Percentiles rank a stretch among this genome's conserved stretches.
These are phyloP conservation scores for Pelargonium myrrhifolium DNA, from an alignment of 441 rosid species.

Conservation along the genomic window DNA sequence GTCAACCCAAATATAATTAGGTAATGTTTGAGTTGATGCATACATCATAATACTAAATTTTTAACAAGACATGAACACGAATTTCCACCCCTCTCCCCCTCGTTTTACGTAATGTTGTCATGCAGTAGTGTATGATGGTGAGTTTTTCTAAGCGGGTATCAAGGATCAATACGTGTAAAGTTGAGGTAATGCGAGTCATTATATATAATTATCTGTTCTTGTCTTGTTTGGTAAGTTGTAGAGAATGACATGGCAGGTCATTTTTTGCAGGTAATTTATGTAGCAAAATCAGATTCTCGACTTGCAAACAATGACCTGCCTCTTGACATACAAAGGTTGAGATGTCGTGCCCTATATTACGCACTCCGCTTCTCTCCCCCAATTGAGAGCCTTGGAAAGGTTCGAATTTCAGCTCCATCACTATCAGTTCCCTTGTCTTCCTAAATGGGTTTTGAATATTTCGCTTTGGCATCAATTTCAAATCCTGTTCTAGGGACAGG, in stretches of 20 bases:
- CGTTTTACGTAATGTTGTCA: no score
- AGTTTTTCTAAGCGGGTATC: no score
- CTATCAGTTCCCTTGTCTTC: slow-evolving; percentile 14
- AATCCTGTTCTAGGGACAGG: background rate
- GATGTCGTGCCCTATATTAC: slow-evolving; percentile 75
- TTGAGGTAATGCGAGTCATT: background rate
- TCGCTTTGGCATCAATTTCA: background rate
- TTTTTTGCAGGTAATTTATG: slow-evolving; percentile 65
- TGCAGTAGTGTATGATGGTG: no score
- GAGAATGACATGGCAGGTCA: slow-evolving; percentile 14
- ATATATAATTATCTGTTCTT: background rate
- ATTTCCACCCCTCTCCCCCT: no score
- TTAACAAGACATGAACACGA: no score
- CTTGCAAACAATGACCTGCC: slow-evolving; percentile 89
- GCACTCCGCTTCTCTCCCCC: slow-evolving; percentile 71
- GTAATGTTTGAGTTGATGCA: no score
- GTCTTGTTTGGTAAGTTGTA: slow-evolving; percentile 2
- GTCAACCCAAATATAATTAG: no score
- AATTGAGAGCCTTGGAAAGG: slow-evolving; percentile 84
- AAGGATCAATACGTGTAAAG: background rate
- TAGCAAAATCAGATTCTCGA: slow-evolving; percentile 92
- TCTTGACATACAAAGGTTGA: slow-evolving; percentile 70
- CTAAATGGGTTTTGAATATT: slow-evolving; percentile 4
- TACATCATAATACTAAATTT: no score
- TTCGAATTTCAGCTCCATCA: slow-evolving; percentile 31